Evolutionary conservation across 768 basidiomycete genomes (phyloP), one percentile per base, ranked within the genome.

Genomic region (Leucogyrophana mollusca): DNA sequence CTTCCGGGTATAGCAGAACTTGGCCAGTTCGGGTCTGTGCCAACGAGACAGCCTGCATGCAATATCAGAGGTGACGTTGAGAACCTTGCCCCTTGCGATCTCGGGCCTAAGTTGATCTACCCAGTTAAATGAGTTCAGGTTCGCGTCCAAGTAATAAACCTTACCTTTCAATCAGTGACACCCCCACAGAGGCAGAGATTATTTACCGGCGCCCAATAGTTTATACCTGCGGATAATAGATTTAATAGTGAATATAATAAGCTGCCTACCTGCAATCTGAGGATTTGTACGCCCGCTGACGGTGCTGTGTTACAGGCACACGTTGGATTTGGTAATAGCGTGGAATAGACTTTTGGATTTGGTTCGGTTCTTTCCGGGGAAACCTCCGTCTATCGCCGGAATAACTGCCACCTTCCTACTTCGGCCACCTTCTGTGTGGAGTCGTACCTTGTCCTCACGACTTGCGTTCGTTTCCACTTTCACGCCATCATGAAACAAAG

Each of bases 301-400:
- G n/a, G n/a, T n/a, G n/a, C n/a, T 37, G 35, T 16, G 16, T 37
- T 9, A 16, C 16, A 16, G 35, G 20, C 40, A 58, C 46, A 45
- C 45, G 49, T 55, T 50, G 48, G 51, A 47, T 67, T 66, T 65
- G 59, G 48, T 21, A 37, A 37, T 37, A 21, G 20, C 20, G 35
- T 37, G 35, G n/a, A 37, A 37, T 37, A 37, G 35, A 37, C 61
- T 65, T 67, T 67, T 64, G 40, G 43, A 50, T 49, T 63, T 61
- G 61, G 63, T 61, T 65, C 63, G 59, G 52, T 7, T 37, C 4
- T 50, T 56, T 49, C 45, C 46, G 45, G 7, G 8, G n/a, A 37
- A 37, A 46, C 30, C 34, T 60, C 65, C 64, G 65, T 52, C 34
- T 47, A 66, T 62, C 61, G 66, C 64, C 64, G 64, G 53, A 13